Conservation (phyloP, 768 basidiomycete genomes). For the Pulveroboletus sp. region DNA sequence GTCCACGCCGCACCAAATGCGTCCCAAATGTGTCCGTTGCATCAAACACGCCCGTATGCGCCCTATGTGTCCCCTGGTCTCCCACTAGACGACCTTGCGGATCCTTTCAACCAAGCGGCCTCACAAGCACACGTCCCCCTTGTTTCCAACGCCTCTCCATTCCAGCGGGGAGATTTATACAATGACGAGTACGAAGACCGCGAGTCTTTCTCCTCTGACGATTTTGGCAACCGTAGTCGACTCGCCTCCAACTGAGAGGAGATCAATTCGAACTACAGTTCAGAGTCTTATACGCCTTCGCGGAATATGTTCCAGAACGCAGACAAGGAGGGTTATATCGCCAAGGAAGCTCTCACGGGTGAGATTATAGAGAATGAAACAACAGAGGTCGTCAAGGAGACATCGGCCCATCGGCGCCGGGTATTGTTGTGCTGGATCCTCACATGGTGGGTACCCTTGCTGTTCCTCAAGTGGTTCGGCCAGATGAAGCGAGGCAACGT, state of each 20-base stretch:
- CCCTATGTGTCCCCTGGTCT: slow-evolving; percentile 61
- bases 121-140: no score
- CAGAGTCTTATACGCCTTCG: slow-evolving; percentile 91
- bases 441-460: slow-evolving; percentile 89
- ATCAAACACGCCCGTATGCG: no score
- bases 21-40: no score
- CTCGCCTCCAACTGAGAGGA: slow-evolving; percentile 79
- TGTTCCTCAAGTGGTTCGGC: slow-evolving; percentile 66
- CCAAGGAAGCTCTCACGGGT: slow-evolving; percentile 82
- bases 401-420: slow-evolving; percentile 80
- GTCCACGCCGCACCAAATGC: no score
- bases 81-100: slow-evolving; percentile 46
- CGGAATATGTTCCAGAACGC: slow-evolving; percentile 92
- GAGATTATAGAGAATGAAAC: slow-evolving; percentile 88
- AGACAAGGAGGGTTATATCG: slow-evolving; percentile 66
- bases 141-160: slow-evolving; percentile 76
- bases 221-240: slow-evolving; percentile 76
- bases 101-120: slow-evolving; percentile 44
- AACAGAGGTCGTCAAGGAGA: slow-evolving; percentile 82
- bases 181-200: slow-evolving; percentile 74
- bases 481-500: no score
- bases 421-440: slow-evolving; percentile 85
- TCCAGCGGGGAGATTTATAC: slow-evolving; percentile 73
- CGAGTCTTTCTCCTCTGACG: slow-evolving; percentile 70
- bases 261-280: slow-evolving; percentile 76